Evolutionary conservation across 768 basidiomycete genomes (phyloP), one percentile per base, ranked within the genome.

Genomic region (Kwoniella sp.): DNA sequence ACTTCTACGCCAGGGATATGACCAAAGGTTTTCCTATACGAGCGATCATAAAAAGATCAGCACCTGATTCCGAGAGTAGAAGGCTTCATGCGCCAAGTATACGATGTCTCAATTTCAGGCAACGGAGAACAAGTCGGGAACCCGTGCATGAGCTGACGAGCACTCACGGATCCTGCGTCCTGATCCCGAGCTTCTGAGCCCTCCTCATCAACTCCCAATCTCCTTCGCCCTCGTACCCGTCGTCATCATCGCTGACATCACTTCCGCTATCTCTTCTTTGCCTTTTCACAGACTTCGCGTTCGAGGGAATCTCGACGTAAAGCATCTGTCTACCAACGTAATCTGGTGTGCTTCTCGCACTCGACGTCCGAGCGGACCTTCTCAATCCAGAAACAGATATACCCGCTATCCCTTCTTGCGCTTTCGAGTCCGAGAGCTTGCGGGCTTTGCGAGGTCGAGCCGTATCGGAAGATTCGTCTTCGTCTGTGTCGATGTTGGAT

Each of bases 1-100:
- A 93, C 87, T 26, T 84, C 83, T 22, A 95, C 79, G 1, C 86
- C 91, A 5, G 92, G 91, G 62, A 96, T 94, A 34, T 83, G 71
- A 0, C 93, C 93, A 79, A 87, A 93, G 1, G 82, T 85, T 82
- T 92, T 93, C 41, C 29, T 50, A 50, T 17, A 30, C 47, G 17
- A 58, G 52, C 37, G 54, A 56, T 30, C 55, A 69, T 58, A 55
- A 41, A 13, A 50, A 61, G 34, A 47, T 64, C 63, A 7, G 54
- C 30, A 12, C 26, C 38, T 26, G 31, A 37, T 7, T 13, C 34
- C 47, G 34, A 45, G 30, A n/a, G 7, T 13, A n/a, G n/a, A n/a
- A n/a, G n/a, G n/a, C n/a, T n/a, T n/a, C n/a, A n/a, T n/a, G n/a
- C n/a, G n/a, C n/a, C n/a, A n/a, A n/a, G n/a, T n/a, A n/a, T n/a